Percentiles rank a stretch among this genome's conserved stretches.
Evolutionary conservation across 2,329 filamentous ascomycete genomes (phyloP).

Genomic region (Huntiella bhutanensis): DNA sequence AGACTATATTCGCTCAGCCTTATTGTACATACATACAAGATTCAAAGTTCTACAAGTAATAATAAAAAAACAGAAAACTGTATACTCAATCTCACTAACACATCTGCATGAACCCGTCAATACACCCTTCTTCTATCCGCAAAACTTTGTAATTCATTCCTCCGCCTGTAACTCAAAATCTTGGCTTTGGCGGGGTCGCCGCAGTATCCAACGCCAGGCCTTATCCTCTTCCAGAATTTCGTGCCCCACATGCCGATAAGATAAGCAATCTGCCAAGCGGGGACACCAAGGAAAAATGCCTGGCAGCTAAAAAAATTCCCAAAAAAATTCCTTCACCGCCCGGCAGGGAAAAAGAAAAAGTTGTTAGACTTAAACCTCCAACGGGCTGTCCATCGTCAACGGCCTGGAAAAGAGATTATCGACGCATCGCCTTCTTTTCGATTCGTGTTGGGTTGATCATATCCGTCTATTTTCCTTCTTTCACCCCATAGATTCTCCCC

Average conservation of each 20-base stretch:
- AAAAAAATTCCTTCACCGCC: conserved; percentile 4
- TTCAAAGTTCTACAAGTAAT: no score
- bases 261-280: conserved; percentile 12
- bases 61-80: background rate
- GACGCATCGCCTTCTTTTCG: background rate
- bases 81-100: background rate
- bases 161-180: background rate
- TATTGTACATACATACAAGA: no score
- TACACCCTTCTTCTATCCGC: background rate
- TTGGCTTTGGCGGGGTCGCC: conserved; percentile 2
- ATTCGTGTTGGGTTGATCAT: background rate
- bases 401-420: no score
- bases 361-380: background rate
- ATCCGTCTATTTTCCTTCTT: background rate
- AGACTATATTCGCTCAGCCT: no score
- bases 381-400: background rate
- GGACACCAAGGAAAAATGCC: conserved; percentile 11
- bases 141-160: background rate
- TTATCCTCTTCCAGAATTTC: background rate
- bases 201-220: background rate
- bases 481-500: background rate
- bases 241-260: conserved; percentile 13
- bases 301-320: conserved; percentile 3
- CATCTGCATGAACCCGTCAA: background rate
- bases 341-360: no score